Evolutionary conservation across 371 early-diverging fungal species (phyloP).

Genomic region (Mucor indicus): DNA sequence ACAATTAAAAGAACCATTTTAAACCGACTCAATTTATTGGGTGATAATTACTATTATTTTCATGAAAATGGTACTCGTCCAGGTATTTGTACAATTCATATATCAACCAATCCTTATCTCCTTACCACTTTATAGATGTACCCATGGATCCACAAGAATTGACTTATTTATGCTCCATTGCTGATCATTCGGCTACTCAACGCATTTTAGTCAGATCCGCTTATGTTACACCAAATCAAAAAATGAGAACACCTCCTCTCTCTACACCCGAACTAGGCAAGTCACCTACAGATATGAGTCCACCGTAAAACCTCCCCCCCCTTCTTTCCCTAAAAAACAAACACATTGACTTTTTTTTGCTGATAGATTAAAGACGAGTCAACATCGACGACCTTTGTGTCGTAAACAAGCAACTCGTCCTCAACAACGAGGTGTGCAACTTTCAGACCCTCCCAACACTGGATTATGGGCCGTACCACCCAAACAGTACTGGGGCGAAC

Average conservation of each 20-base stretch:
- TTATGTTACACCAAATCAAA: no score
- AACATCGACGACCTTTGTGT: conserved; percentile 26
- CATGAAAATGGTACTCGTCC: conserved; percentile 50
- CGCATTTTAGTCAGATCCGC: conserved; percentile 30
- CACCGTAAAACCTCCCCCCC: no score
- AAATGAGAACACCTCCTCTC: no score
- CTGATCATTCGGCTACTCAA: conserved; percentile 40
- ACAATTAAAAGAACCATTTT: conserved; percentile 47
- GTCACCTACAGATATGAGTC: conserved; percentile 32
- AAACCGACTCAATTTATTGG: conserved; percentile 40
- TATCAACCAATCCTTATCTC: conserved; percentile 1
- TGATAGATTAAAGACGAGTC: no score
- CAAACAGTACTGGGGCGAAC: conserved; percentile 59
- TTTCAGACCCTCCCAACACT: conserved; percentile 31
- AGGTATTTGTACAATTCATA: conserved; percentile 23
- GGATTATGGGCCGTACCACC: conserved; percentile 33
- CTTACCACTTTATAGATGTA: conserved; percentile 2
- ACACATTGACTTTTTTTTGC: conserved; percentile 6
- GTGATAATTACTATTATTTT: conserved; percentile 45
- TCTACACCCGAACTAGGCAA: conserved; percentile 43
- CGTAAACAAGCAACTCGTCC: conserved; percentile 20
- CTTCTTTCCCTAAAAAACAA: neutral
- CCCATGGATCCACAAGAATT: conserved; percentile 36
- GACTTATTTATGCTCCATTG: conserved; percentile 35
- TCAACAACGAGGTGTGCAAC: conserved; percentile 22